Evolutionary conservation across 2,329 filamentous ascomycete species (phyloP), one percentile per base, ranked within the genome.

Genomic region (Endoconidiophora polonica): DNA sequence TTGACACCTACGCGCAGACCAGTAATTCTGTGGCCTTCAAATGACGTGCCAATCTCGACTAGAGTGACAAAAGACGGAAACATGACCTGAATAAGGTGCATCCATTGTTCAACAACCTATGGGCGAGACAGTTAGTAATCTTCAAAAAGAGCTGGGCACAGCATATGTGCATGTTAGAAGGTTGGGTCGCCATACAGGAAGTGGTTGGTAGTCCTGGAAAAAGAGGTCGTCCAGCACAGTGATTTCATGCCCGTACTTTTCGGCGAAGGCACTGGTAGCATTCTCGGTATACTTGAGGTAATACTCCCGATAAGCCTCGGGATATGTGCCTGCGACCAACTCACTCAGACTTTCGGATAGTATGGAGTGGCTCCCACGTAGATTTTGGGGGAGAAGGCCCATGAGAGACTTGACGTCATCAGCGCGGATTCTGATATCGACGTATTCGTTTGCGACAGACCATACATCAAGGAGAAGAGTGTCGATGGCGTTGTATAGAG

Each of bases 121-220:
- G 14, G 7, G 12, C 10, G 37, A 39, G 20, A 33, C 12, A 38
- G 20, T 44, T 23, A n/a, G 29, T 47, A 38, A n/a, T 18, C 6
- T 18, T 16, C 6, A 18, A 18, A n/a, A 16, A 14, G 22, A 16
- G 16, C 16, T 18, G 16, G 16, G 16, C 16, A 44, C 23, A 37
- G 26, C 26, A 10, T 10, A 29, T 29, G 6, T 4, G 26, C 10
- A 29, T 29, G 26, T 10, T 18, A 18, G 7, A 18, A 5, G 3
- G 43, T 56, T 54, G 4, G 52, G 46, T 55, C 66, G 43, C 41
- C 56, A 14, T 48, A 58, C 87, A 2, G 83, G 79, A 20, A 93
- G 70, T 1, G 88, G 86, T 60, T 95, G 91, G 63, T 95, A 98
- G 60, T 95, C 79, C 47, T 78, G 76, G 66, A 98, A 96, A 68